Percentiles rank a stretch among this genome's conserved stretches.
Conservation (phyloP, 1,139 yeast genomes). For the Suzukiozyma palmioleophila region DNA sequence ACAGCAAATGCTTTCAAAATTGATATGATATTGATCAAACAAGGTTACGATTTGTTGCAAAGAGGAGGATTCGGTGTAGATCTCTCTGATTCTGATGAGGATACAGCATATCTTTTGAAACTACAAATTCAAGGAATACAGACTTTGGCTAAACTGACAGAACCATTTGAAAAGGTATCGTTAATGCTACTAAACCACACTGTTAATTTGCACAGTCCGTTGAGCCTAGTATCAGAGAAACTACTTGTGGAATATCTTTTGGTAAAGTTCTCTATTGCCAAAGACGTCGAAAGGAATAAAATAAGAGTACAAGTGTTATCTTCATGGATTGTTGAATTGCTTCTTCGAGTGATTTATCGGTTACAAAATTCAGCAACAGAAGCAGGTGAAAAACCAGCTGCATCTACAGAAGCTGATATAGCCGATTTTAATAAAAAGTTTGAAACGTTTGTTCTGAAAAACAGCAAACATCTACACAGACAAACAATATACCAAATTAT, state of each 20-base stretch:
- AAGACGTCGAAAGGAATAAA: slow-evolving; percentile 28
- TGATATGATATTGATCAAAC: slow-evolving; percentile 56
- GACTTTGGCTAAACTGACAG: slow-evolving; percentile 58
- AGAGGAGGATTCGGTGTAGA: slow-evolving; percentile 39
- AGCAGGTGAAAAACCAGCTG: slow-evolving; percentile 2
- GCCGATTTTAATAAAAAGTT: slow-evolving; percentile 30
- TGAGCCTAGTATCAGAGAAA: slow-evolving; percentile 19
- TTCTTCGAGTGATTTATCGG: slow-evolving; percentile 23
- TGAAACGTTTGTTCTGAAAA: slow-evolving; percentile 47
- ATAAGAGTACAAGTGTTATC: slow-evolving; percentile 64
- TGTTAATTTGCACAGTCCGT: slow-evolving; percentile 5
- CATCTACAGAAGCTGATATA: slow-evolving; percentile 8
- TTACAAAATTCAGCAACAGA: slow-evolving; percentile 15
- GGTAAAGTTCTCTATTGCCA: slow-evolving; percentile 44
- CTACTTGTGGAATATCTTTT: slow-evolving; percentile 53
- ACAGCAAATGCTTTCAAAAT: slow-evolving; percentile 25
- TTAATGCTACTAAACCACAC: slow-evolving; percentile 51
- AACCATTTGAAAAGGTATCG: slow-evolving; percentile 70
- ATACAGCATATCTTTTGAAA: slow-evolving; percentile 14
- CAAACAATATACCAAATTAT: slow-evolving; percentile 72
- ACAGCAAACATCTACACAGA: slow-evolving; percentile 51
- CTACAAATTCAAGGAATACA: slow-evolving; percentile 54
- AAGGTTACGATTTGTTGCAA: slow-evolving; percentile 57
- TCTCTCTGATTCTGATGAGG: slow-evolving; percentile 12
- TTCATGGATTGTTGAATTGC: slow-evolving; percentile 76